Evolutionary conservation across 768 basidiomycete species (phyloP).

Genomic region (Postia placenta): DNA sequence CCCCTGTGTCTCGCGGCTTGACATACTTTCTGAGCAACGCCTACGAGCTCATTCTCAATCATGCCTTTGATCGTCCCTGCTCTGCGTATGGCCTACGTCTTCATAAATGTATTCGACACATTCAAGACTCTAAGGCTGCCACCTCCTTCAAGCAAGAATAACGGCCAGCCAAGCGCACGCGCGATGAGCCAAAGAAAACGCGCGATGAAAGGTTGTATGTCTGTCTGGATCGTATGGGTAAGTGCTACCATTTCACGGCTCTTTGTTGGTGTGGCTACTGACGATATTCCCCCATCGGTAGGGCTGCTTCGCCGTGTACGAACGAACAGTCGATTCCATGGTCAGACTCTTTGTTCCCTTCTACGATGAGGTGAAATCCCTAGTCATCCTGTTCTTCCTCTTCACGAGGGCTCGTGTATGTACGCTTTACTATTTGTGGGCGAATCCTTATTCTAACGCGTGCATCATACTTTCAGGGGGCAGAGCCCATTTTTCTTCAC

Average conservation of each 20-base stretch:
- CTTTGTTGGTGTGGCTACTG: background rate
- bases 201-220: constrained; percentile 78
- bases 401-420: constrained; percentile 67
- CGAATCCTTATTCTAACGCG: constrained; percentile 1
- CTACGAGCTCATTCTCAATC: constrained; percentile 4
- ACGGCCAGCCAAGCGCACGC: constrained; percentile 56
- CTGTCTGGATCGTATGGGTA: constrained; percentile 87
- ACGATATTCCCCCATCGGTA: constrained; percentile 22
- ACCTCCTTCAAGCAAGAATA: constrained; percentile 44
- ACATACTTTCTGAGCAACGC: too few relatives aligned
- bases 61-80: constrained; percentile 68
- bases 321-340: constrained; percentile 57
- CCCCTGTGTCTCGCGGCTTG: background rate
- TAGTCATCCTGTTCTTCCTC: constrained; percentile 68
- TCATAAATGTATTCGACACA: constrained; percentile 77
- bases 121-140: constrained; percentile 78
- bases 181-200: constrained; percentile 74
- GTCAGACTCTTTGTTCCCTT: constrained; percentile 74
- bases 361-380: constrained; percentile 75
- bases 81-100: constrained; percentile 65
- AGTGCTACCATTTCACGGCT: constrained; percentile 17
- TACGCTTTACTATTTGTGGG: background rate
- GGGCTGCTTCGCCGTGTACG: constrained; percentile 66
- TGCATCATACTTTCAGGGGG: constrained; percentile 49
- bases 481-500: constrained; percentile 81